phyloP scores from a whole-genome alignment of 768 basidiomycete genomes.

The Mrakia frigida region DNA sequence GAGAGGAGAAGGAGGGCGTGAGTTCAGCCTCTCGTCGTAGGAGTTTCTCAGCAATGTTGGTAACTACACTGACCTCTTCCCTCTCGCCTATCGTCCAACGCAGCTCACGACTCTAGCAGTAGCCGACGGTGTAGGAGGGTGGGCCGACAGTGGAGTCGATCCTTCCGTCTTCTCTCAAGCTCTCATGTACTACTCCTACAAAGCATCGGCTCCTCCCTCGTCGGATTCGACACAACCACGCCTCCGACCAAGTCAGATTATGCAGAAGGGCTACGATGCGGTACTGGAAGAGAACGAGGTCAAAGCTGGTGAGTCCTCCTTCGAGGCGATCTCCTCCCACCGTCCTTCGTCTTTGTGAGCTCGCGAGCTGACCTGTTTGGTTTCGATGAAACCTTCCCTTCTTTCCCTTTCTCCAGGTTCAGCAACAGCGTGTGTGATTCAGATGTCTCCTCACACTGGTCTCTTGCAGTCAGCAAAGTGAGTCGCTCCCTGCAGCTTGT shows the following conservation, averaged over 20 bases:
- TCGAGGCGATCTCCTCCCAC: slow-evolving; percentile 18
- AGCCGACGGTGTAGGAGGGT: slow-evolving; percentile 90
- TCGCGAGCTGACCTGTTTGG: background rate
- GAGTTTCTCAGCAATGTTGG: background rate
- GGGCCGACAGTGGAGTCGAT: slow-evolving; percentile 76
- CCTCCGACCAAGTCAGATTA: slow-evolving; percentile 33
- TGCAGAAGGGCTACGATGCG: slow-evolving; percentile 40
- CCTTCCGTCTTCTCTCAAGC: slow-evolving; percentile 86
- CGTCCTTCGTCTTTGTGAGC: background rate
- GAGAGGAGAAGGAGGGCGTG: background rate
- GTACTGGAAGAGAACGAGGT: slow-evolving; percentile 40
- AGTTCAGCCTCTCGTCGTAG: background rate
- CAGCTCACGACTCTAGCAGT: slow-evolving; percentile 59
- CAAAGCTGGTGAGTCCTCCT: slow-evolving; percentile 37
- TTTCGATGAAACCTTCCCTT: background rate
- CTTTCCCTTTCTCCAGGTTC: slow-evolving; percentile 24
- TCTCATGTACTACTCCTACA: slow-evolving; percentile 66
- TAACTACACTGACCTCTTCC: background rate
- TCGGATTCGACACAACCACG: background rate
- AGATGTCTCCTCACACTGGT: slow-evolving; percentile 34
- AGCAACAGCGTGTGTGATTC: slow-evolving; percentile 34
- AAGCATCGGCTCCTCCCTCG: background rate
- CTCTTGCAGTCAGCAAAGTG: slow-evolving; percentile 47
- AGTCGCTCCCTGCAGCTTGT: slow-evolving; percentile 24
- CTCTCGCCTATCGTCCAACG: background rate